Evolutionary conservation across 768 basidiomycete genomes (phyloP), one percentile per base, ranked within the genome.

Genomic region (Boletus sp.): DNA sequence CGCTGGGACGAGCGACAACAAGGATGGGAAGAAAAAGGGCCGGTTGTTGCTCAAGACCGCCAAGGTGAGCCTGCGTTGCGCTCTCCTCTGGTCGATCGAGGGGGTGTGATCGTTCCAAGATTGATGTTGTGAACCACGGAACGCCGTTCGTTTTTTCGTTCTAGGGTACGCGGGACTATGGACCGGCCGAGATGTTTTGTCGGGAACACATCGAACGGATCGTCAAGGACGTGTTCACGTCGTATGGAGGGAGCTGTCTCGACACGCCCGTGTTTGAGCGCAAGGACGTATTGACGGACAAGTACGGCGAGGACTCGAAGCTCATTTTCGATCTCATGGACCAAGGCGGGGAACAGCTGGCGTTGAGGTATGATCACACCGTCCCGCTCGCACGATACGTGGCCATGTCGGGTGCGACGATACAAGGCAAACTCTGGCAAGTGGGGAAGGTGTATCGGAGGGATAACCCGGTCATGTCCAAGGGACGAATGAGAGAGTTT

Each of bases 181-280:
- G 90, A 42, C 92, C 96, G 17, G 82, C 80, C 15, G 94, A 98
- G 70, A 96, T 95, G 84, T 86, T 89, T 72, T 88, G 96, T 63
- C 87, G 96, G 47, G 88, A 90, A 61, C 85, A 90, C 75, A 88
- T 98, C 66, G 95, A 98, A 69, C 81, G 82, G 42, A 90, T 86
- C 53, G 88, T 99, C 66, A 90, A 91, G 69, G 85, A 89, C 2
- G 85, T 86, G 55, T 99, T 98, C 74, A 85, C 91, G 46, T 82
- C 85, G 7, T 96, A 89, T 67, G 97, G 97, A 12, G 97, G 88
- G 7, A 81, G 84, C 52, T 93, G 91, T 59, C 91, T 99, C 53
- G 97, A 99, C 73, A 99, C 97, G 3, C 97, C 97, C 52, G 95
- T 98, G 7, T 98, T 99, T 65, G 97, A 98, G 75, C 86, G 96